Base-by-base conservation (phyloP, 768 basidiomycete genomes). In the Tulasnella sp. region DNA sequence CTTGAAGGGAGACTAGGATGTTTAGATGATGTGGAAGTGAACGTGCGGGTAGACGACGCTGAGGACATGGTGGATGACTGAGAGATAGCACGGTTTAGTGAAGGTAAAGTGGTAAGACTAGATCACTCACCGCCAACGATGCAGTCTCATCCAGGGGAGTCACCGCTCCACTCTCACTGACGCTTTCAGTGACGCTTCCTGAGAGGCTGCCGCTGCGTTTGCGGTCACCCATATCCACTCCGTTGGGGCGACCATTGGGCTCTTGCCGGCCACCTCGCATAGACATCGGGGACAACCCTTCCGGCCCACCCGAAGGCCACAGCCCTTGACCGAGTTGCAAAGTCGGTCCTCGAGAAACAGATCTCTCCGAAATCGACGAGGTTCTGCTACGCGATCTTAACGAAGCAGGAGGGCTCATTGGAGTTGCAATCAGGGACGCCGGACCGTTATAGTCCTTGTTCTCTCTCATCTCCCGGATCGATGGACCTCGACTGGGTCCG, bases 41-140 rank as follows among this genome's bases (percentile, higher is more conserved):
- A 92, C 7, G 91, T 92, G 78, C 89, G 87, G 49, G 91, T 87
- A 49, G 93, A 94, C 0, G 92, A 93, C 0, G 92, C 93, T 7
- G 93, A 93, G 14, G 79, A 79, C 45, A 77, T 79, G n/a, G 79
- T 79, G 17, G 77, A 79, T 42, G 72, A 78, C 74, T 77, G 72
- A 68, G 69, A 34, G 15, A 34, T 25, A 17, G 31, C 17, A 42
- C 22, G 31, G 15, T 22, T 39, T 29, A 40, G 38, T 31, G 45
- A 58, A 3, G 8, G 29, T 19, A 17, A 25, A 7, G 36, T 25
- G 37, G 9, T 45, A 72, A 76, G 31, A 85, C 70, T 38, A 34
- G 34, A 37, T 45, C 73, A 88, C 93, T 87, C 82, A 93, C 93
- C 75, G 91, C 86, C 71, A 88, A 89, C 36, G 92, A 93, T 12